Conservation (phyloP, 441 rosid genomes). For the California macrophylla region DNA sequence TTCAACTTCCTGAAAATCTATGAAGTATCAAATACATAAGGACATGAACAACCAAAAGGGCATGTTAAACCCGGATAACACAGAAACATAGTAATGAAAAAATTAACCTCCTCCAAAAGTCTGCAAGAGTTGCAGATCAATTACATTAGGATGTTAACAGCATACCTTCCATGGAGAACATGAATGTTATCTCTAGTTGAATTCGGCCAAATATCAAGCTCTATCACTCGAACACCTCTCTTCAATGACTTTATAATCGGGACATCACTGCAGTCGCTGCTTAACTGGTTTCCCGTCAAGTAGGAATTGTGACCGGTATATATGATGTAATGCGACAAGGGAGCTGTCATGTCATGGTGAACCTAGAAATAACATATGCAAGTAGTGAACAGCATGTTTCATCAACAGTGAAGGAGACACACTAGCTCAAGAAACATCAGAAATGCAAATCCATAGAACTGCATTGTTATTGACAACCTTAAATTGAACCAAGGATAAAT, state of each 20-base stretch:
- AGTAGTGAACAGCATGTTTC: conserved; percentile 4
- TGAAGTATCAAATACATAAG: too few species aligned
- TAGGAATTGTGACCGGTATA: conserved; percentile 81
- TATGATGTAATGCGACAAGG: conserved; percentile 67
- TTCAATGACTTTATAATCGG: conserved; percentile 62
- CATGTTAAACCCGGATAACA: too few species aligned
- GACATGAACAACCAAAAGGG: too few species aligned
- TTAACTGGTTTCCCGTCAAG: conserved; percentile 70
- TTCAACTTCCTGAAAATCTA: too few species aligned
- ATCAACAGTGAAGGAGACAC: background rate
- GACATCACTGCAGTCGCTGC: conserved; percentile 57
- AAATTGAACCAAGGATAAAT: too few species aligned
- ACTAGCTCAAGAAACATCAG: background rate
- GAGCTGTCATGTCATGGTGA: conserved; percentile 57
- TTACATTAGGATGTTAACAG: too few species aligned
- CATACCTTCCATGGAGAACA: conserved; percentile 85
- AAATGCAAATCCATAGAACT: too few species aligned
- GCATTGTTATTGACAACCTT: too few species aligned
- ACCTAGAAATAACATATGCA: conserved; percentile 33
- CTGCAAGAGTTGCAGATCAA: too few species aligned
- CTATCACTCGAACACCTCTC: conserved; percentile 80
- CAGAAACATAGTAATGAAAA: too few species aligned
- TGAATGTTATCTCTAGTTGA: conserved; percentile 51
- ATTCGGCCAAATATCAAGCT: conserved; percentile 90
- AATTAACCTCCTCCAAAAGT: too few species aligned